phyloP scores from a whole-genome alignment of 345 rosid species.

The Gossypium thurberi region DNA sequence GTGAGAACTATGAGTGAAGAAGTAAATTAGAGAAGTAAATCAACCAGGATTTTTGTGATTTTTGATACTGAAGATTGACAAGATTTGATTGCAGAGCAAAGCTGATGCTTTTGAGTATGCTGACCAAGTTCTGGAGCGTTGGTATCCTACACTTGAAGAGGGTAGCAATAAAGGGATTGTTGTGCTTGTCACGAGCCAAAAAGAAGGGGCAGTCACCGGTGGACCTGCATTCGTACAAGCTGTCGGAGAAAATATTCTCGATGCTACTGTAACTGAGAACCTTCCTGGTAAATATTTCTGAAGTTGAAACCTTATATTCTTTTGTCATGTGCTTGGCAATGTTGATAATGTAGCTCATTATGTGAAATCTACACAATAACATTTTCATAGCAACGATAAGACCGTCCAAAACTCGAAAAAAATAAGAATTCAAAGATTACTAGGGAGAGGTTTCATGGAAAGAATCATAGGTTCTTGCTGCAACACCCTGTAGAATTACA shows the following conservation, averaged over 20 bases:
- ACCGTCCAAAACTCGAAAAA: neutral
- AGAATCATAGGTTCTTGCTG: neutral
- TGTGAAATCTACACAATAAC: neutral
- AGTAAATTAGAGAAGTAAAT: neutral
- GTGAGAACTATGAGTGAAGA: neutral
- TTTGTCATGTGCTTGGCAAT: neutral
- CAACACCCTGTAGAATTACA: constrained; percentile 2
- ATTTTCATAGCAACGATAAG: neutral
- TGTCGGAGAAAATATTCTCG: constrained; percentile 77
- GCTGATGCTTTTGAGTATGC: constrained; percentile 99
- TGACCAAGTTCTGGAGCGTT: constrained; percentile 85
- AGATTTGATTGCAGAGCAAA: constrained; percentile 62
- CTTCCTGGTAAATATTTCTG: constrained; percentile 61
- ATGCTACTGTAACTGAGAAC: constrained; percentile 85
- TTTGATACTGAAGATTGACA: constrained; percentile 10
- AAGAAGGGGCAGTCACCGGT: constrained; percentile 96
- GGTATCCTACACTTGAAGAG: constrained; percentile 88
- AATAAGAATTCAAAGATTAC: neutral
- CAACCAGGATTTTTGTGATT: neutral
- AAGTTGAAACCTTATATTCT: neutral
- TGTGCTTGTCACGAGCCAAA: constrained; percentile 86
- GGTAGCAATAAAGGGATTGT: constrained; percentile 89
- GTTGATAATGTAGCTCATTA: neutral
- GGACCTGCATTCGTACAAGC: constrained; percentile 90
- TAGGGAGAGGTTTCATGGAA: neutral